A percentile compares a stretch with the other conserved stretches of the same genome.
Evolutionary conservation across 1,284 basidiomycete species (phyloP).

Genomic region (Rhodotorula glutinis): DNA sequence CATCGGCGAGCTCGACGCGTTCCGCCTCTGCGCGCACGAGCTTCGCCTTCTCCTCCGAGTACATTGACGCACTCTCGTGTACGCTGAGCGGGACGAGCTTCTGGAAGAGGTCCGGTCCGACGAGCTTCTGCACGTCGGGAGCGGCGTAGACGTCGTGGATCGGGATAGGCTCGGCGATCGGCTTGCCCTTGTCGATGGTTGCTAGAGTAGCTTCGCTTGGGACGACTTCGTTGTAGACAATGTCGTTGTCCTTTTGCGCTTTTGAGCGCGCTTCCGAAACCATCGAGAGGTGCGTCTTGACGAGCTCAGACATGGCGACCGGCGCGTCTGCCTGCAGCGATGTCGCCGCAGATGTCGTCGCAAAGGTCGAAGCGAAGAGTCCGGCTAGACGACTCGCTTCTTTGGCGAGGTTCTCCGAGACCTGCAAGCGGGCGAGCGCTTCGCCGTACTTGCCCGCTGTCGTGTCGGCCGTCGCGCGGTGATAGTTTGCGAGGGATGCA

Average conservation of each 20-base stretch:
- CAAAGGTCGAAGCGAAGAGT: slow-evolving; percentile 69
- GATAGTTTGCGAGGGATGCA: slow-evolving; percentile 78
- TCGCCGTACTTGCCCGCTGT: slow-evolving; percentile 79
- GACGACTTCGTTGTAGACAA: slow-evolving; percentile 95
- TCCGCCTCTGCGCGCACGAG: slow-evolving; percentile 86
- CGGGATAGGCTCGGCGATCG: slow-evolving; percentile 73
- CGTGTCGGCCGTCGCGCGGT: slow-evolving; percentile 75
- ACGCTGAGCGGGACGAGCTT: slow-evolving; percentile 88
- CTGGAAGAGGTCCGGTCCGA: slow-evolving; percentile 87
- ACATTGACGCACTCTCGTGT: slow-evolving; percentile 91
- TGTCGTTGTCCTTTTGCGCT: slow-evolving; percentile 85
- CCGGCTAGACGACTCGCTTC: slow-evolving; percentile 71
- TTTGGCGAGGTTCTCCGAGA: slow-evolving; percentile 78
- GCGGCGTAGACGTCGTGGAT: slow-evolving; percentile 92
- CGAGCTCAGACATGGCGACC: slow-evolving; percentile 70
- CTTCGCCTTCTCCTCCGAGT: slow-evolving; percentile 98
- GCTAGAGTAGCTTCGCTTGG: slow-evolving; percentile 78
- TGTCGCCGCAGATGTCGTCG: slow-evolving; percentile 57
- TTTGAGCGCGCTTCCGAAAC: slow-evolving; percentile 72
- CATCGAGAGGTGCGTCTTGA: slow-evolving; percentile 75
- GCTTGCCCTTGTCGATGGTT: slow-evolving; percentile 67
- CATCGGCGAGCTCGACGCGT: slow-evolving; percentile 76
- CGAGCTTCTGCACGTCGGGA: slow-evolving; percentile 89
- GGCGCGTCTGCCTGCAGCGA: slow-evolving; percentile 80
- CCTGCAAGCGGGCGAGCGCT: slow-evolving; percentile 72